phyloP scores from a whole-genome alignment of 768 basidiomycete species.

The Crassisporium funariophilum region DNA sequence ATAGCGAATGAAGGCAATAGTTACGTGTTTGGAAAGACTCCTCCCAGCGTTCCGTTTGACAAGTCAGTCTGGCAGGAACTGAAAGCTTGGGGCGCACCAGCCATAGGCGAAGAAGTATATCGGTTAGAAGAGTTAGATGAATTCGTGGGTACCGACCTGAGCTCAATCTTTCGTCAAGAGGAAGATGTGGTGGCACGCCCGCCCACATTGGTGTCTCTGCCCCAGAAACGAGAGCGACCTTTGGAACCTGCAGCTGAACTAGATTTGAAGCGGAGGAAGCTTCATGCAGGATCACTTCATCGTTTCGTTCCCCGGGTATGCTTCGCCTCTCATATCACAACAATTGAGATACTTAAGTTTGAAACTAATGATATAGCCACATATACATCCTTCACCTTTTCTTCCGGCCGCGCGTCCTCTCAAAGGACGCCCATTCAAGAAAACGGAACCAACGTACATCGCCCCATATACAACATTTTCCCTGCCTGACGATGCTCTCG shows the following conservation, averaged over 20 bases:
- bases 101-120: constrained; percentile 29
- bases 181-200: not conserved
- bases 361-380: constrained; percentile 31
- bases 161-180: constrained; percentile 4
- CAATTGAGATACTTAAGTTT: not conserved
- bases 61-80: not conserved
- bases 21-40: not conserved
- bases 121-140: constrained; percentile 39
- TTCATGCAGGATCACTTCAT: not conserved
- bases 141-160: constrained; percentile 37
- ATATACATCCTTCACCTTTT: constrained; percentile 33
- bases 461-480: constrained; percentile 34
- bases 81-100: not conserved
- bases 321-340: too few relatives aligned
- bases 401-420: constrained; percentile 18
- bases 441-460: constrained; percentile 37
- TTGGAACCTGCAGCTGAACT: not conserved
- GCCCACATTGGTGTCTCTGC: not conserved
- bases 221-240: not conserved
- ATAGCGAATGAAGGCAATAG: too few relatives aligned
- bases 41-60: not conserved
- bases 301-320: not conserved
- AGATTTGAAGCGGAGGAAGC: not conserved
- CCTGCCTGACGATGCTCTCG: constrained; percentile 38
- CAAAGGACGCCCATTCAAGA: constrained; percentile 34